Conservation (phyloP, 2,329 filamentous ascomycete genomes). For the Aspergillus japonicus region DNA sequence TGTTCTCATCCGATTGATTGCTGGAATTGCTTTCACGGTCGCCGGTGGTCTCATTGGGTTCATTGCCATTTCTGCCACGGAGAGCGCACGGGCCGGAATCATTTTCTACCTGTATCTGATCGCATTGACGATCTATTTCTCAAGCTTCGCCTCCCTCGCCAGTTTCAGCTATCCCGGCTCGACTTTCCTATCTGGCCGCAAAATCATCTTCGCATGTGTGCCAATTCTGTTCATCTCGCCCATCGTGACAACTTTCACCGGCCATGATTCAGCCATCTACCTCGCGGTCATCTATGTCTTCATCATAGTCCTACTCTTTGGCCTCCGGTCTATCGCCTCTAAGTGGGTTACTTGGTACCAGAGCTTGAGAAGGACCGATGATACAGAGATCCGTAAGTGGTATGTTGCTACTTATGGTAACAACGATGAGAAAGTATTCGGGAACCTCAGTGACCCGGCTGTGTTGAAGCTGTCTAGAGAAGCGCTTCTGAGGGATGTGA, state of each 20-base stretch:
- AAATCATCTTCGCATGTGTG: slow-evolving; percentile 55
- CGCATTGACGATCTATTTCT: slow-evolving; percentile 59
- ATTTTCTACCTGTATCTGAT: slow-evolving; percentile 62
- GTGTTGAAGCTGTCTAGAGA: slow-evolving; percentile 49
- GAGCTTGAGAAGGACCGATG: slow-evolving; percentile 40
- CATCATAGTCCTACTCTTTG: slow-evolving; percentile 51
- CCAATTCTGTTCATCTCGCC: slow-evolving; percentile 59
- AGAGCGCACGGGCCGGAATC: slow-evolving; percentile 49
- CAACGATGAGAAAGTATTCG: slow-evolving; percentile 41
- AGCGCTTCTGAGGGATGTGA: slow-evolving; percentile 47
- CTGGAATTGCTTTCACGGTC: slow-evolving; percentile 52
- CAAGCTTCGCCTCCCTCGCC: slow-evolving; percentile 55
- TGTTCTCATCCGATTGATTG: slow-evolving; percentile 52
- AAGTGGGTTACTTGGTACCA: slow-evolving; percentile 60
- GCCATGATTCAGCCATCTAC: slow-evolving; percentile 58
- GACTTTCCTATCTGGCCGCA: slow-evolving; percentile 58
- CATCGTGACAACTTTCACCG: slow-evolving; percentile 54
- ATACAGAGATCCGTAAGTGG: slow-evolving; percentile 42
- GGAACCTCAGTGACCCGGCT: slow-evolving; percentile 49
- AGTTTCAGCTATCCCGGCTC: slow-evolving; percentile 56
- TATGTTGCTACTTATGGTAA: slow-evolving; percentile 36
- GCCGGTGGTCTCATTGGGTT: slow-evolving; percentile 56
- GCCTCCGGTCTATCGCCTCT: slow-evolving; percentile 54
- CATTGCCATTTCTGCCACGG: slow-evolving; percentile 49
- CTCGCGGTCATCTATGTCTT: slow-evolving; percentile 56